Percentiles rank a stretch among this genome's conserved stretches.
Conservation (phyloP, 345 rosid species). For the Syzygium oleosum region DNA sequence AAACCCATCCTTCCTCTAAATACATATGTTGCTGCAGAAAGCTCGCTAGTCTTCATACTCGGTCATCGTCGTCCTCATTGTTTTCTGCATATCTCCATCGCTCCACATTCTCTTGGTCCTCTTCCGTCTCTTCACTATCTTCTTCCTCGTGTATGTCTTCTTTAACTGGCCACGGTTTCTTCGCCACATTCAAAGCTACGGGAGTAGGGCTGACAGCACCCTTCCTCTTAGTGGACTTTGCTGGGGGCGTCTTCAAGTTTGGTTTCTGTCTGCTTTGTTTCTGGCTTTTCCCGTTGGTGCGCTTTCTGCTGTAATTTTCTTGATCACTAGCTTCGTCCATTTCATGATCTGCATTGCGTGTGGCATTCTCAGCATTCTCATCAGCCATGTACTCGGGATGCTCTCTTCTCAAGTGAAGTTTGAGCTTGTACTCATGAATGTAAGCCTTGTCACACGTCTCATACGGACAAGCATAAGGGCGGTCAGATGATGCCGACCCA, state of each 20-base stretch:
- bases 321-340: conserved; percentile 86
- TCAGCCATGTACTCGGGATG: conserved; percentile 80
- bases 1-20: neutral
- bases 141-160: conserved; percentile 62
- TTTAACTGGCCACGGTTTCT: conserved; percentile 58
- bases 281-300: conserved; percentile 46
- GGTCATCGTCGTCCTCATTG: conserved; percentile 70
- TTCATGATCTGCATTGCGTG: conserved; percentile 42
- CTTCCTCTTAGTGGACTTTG: conserved; percentile 46
- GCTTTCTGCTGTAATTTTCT: conserved; percentile 55
- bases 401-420: conserved; percentile 86
- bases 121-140: conserved; percentile 88
- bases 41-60: conserved; percentile 69
- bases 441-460: conserved; percentile 91
- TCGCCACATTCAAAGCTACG: conserved; percentile 27
- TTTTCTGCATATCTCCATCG: conserved; percentile 73
- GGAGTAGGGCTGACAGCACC: conserved; percentile 52
- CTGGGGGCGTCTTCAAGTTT: conserved; percentile 55
- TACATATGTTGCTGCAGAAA: neutral
- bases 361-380: conserved; percentile 56
- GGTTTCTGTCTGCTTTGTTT: conserved; percentile 63
- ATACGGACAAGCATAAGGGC: conserved; percentile 88
- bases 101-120: conserved; percentile 71
- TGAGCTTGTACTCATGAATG: conserved; percentile 96
- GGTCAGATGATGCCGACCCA: conserved; percentile 66